Base-by-base conservation (phyloP, 2,329 filamentous ascomycete genomes). In the Bertia moriformis region DNA sequence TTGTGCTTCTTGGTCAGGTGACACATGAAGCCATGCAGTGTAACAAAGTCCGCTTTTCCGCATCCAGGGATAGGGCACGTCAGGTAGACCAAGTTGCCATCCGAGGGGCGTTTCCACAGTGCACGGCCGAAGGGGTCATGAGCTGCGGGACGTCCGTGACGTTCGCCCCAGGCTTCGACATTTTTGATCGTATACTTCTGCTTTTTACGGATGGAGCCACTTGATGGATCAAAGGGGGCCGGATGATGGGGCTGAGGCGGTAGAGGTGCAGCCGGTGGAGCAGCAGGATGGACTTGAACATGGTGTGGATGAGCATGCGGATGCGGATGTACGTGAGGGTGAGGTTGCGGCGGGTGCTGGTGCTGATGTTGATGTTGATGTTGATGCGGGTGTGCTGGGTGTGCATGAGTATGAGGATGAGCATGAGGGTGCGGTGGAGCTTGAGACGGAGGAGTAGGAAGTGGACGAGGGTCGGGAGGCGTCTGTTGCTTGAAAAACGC, bases 131-230 rank as follows among this genome's bases (percentile, higher is more conserved):
- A 54, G 7, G 53, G 51, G 39, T 60, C 57, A 41, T 57, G 54
- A n/a, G 55, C 51, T n/a, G 56, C 56, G 18, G 57, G 57, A 22
- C 57, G 53, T 39, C 57, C 57, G 40, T 60, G 57, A 14, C 57
- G 56, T 39, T 60, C 57, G 19, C 57, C 57, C 56, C 57, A 60
- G 4, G 56, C 57, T 43, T 59, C 57, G 18, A 57, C 56, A 27
- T 60, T 59, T 41, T 59, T 59, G 44, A 60, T 59, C 4, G 57
- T 60, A 42, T 60, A 60, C 42, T 59, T 59, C 45, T 59, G 57
- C 43, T 59, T 59, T 27, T 55, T 54, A 13, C 57, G 48, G 42
- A 59, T 52, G 2, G 54, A 50, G 18, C 46, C 46, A 2, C 45
- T n/a, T 29, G 24, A 29, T n/a, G 24, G 24, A n/a, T 29, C 24